Percentiles rank a stretch among this genome's conserved stretches.
phyloP scores from a whole-genome alignment of 306 rosid genomes.

The Prunus mira region DNA sequence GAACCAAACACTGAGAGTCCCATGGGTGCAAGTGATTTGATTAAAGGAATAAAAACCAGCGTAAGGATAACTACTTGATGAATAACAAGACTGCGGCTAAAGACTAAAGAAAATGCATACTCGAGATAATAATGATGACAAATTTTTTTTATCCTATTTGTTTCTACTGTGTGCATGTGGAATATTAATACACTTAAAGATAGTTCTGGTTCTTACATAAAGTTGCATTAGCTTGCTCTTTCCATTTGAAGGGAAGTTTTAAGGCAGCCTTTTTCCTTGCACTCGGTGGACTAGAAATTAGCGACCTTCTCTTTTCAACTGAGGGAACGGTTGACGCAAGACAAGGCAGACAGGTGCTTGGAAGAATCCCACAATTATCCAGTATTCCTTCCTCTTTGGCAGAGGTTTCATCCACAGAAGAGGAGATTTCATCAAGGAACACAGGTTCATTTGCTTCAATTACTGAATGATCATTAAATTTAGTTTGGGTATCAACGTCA shows the following conservation, averaged over 20 bases:
- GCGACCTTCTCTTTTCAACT: conserved; percentile 72
- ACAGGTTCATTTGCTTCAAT: conserved; percentile 63
- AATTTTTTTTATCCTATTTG: not conserved
- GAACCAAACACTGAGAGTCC: not conserved
- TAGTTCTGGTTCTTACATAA: conserved; percentile 50
- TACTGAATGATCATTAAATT: conserved; percentile 33
- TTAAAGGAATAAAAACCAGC: not conserved
- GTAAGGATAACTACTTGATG: not conserved
- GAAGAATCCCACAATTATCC: conserved; percentile 88
- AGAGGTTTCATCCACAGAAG: conserved; percentile 56
- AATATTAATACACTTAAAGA: not conserved
- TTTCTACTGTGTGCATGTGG: not conserved
- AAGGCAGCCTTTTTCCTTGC: conserved; percentile 60
- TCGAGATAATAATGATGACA: not conserved
- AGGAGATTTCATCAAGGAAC: conserved; percentile 68
- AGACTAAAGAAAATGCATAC: conserved; percentile 3
- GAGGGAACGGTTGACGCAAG: conserved; percentile 69
- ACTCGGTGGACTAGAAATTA: conserved; percentile 76
- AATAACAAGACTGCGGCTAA: not conserved
- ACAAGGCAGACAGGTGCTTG: conserved; percentile 84
- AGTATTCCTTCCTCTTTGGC: conserved; percentile 56
- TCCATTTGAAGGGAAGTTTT: conserved; percentile 69
- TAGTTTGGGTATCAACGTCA: conserved; percentile 38
- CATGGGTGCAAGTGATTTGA: not conserved
- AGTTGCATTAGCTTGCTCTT: conserved; percentile 56